These are phyloP conservation scores for Scheffersomyces ergatensis DNA, from an alignment of 805 yeast species.

Conservation along the genomic window DNA sequence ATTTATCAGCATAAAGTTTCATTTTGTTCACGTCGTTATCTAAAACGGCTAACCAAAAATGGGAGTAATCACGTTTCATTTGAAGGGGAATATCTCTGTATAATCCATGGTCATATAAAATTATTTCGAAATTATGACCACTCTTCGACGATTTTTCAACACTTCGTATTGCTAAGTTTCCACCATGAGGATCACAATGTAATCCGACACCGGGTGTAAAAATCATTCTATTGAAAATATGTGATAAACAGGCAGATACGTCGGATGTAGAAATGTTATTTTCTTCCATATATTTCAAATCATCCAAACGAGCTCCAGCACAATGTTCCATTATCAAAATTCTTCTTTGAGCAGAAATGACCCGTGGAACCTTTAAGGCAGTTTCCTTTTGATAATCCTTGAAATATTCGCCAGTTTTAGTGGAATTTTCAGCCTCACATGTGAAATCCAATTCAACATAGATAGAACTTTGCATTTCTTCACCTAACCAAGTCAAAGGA, in stretches of 20 bases:
- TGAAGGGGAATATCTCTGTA: constrained; percentile 79
- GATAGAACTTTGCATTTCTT: constrained; percentile 82
- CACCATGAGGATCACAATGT: constrained; percentile 99
- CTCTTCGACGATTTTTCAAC: constrained; percentile 18
- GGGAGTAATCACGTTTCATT: constrained; percentile 80
- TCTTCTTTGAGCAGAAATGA: constrained; percentile 63
- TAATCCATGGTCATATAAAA: constrained; percentile 92
- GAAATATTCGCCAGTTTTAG: constrained; percentile 68
- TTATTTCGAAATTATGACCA: constrained; percentile 81
- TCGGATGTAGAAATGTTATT: constrained; percentile 70
- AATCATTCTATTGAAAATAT: constrained; percentile 91
- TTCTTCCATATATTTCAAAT: constrained; percentile 58
- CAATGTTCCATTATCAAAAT: constrained; percentile 86
- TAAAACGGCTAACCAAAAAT: constrained; percentile 86
- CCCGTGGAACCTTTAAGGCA: constrained; percentile 76
- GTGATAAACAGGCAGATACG: constrained; percentile 83
- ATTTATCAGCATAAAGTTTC: constrained; percentile 69
- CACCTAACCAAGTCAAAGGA: constrained; percentile 93
- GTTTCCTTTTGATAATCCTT: constrained; percentile 53
- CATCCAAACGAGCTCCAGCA: constrained; percentile 80
- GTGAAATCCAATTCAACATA: constrained; percentile 88
- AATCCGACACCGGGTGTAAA: constrained; percentile 88
- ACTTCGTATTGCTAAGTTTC: constrained; percentile 80
- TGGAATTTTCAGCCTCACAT: constrained; percentile 82
- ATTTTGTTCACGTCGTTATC: constrained; percentile 66